Base-by-base conservation (phyloP, 192 early-diverging fungal genomes). In the Phycomyces nitens region DNA sequence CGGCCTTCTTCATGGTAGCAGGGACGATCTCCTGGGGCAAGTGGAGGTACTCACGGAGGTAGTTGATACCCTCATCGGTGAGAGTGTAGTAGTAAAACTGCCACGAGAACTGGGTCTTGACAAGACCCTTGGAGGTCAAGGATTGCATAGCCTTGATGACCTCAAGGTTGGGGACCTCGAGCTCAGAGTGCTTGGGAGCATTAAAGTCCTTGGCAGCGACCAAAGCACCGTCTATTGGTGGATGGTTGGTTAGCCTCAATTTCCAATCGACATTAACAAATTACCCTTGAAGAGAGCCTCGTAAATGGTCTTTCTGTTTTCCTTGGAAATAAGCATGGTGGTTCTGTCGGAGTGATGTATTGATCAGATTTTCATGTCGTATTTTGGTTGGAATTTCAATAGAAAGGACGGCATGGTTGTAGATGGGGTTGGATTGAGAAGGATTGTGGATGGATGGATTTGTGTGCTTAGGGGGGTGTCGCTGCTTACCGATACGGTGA, bases 31-130 rank as follows among this genome's bases (percentile, higher is more conserved):
- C 97, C 70, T 87, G 82, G 68, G 97, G 97, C 66, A 99, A 84
- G 91, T 97, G 92, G 64, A 99, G 88, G 89, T 88, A 92, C 79
- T 94, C 89, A 76, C 96, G 91, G 66, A 99, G 85, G 82, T 96
- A 97, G 77, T 91, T 92, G 71, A 98, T 95, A 79, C 97, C 97
- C 82, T 93, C 92, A 71, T 95, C 88, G 73, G 96, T 99, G 73
- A 99, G 86, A 80, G 88, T 94, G 82, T 99, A 99, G 93, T 99
- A 99, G 87, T 96, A 99, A 85, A 94, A 94, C 77, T 97, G 95
- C 97, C 97, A 99, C 75, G 94, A 97, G 91, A 99, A 99, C 74
- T 90, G 90, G 71, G 90, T 91, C 82, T 92, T 93, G 77, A 99
- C 95, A 63, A 77, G 92, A 67, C 92, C 93, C 75, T 87, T 88